Evolutionary conservation across 2,329 filamentous ascomycete species (phyloP), one percentile per base, ranked within the genome.

Genomic region (Verruconis gallopava): DNA sequence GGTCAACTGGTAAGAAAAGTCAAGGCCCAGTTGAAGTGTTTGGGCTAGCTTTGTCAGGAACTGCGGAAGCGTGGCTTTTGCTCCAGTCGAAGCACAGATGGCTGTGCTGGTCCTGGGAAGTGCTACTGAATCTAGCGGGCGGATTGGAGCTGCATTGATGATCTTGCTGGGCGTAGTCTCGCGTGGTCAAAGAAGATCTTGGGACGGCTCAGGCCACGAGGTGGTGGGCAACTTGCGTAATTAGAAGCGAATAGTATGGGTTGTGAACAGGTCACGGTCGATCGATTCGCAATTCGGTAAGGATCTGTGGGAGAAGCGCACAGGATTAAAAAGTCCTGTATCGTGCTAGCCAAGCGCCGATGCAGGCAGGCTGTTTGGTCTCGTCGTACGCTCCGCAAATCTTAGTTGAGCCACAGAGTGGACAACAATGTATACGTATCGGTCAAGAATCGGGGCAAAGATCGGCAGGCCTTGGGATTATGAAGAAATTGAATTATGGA

Each of bases 161-260:
- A 60, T 59, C 57, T 54, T 47, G 51, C 49, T 55, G 53, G 50
- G 50, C 51, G 51, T 44, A 51, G 50, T 52, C 52, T 59, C 54
- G 55, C 56, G 53, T 57, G 56, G 53, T 44, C 48, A 44, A 52
- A 11, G 34, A 30, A 33, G 34, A 42, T 40, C 38, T 38, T 15
- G 17, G 17, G 25, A 40, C 38, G 25, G 38, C 20, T 33, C 17
- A 30, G 12, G 39, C 39, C 39, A 42, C 39, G 39, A 42, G 39
- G 39, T 3, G 30, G 39, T 18, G 38, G 25, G 25, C 25, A 30
- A 17, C 19, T 21, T n/a, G n/a, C 21, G 21, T 25, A 40, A 40
- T 33, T 21, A 19, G 21, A 15, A 20, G 32, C 32, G 40, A 38
- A 42, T 42, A 9, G 33, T 19, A 25, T 4, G 13, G 4, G 25